Evolutionary conservation across 2,329 filamentous ascomycete genomes (phyloP), one percentile per base, ranked within the genome.

Genomic region (Colletotrichum echinochloae): DNA sequence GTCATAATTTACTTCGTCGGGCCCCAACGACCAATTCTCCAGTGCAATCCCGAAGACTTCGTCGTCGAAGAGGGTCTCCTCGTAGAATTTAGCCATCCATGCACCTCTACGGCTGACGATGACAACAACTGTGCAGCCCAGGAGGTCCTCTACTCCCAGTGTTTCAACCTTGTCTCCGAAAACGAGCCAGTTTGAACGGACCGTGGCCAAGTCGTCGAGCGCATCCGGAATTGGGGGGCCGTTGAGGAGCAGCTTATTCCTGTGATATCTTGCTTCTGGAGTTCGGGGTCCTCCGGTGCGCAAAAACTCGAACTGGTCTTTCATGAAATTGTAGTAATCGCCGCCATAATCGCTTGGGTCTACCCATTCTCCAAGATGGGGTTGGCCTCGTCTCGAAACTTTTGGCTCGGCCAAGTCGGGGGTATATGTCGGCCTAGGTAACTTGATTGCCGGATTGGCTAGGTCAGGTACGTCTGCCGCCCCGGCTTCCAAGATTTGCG

Each of bases 81-180:
- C 60, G 18, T 33, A 63, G 28, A 63, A 55, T 30, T 33, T 41
- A 11, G n/a, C 48, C 20, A 54, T 37, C 60, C 60, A 63, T 8
- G 60, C 60, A 28, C 60, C 60, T 9, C 35, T 51, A n/a, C 41
- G 33, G 26, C 44, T 54, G 1, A 63, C 35, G 7, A 59, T 11
- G n/a, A n/a, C 37, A 59, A 12, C 23, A 63, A 48, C 39, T 3
- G 61, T 64, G 28, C 61, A 57, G 20, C 51, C 61, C 16, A 20
- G 12, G 9, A 64, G 39, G 6, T n/a, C n/a, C 16, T 64, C 51
- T 20, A 48, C 20, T 12, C 12, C 61, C 26, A 64, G 18, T 5
- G 61, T 46, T n/a, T 56, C 51, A 5, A 55, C 49, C 23, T 35
- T 64, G 28, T 56, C 37, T 12, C 9, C 23, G 11, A 64, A 64